Conservation (phyloP, 768 basidiomycete species). For the Mycena leptocephala region DNA sequence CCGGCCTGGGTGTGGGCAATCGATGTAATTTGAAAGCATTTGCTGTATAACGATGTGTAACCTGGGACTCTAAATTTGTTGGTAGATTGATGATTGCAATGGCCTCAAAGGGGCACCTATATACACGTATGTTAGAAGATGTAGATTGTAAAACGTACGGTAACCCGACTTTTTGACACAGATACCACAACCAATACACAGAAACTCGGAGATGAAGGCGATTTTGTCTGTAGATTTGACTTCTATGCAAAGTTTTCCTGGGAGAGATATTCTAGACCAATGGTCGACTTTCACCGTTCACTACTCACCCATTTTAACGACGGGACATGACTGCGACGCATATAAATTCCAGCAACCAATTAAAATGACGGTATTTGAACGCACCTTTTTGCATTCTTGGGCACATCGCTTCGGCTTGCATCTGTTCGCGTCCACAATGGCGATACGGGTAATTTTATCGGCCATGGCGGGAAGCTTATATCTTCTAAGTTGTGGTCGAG, state of each 20-base stretch:
- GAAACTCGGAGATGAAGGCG: slow-evolving; percentile 98
- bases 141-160: slow-evolving; percentile 1
- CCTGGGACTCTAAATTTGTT: slow-evolving; percentile 95
- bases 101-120: slow-evolving; percentile 98
- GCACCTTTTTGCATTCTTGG: slow-evolving; percentile 97
- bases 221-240: slow-evolving; percentile 97
- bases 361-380: slow-evolving; percentile 29
- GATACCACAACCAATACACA: slow-evolving; percentile 99
- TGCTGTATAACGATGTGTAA: slow-evolving; percentile 98
- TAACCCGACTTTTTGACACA: slow-evolving; percentile 96
- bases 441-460: slow-evolving; percentile 98
- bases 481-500: background rate
- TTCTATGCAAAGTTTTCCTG: slow-evolving; percentile 98
- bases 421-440: slow-evolving; percentile 92
- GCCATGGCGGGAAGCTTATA: slow-evolving; percentile 64
- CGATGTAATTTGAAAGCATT: slow-evolving; percentile 99
- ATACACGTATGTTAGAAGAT: background rate
- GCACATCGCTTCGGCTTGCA: slow-evolving; percentile 98
- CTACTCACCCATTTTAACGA: slow-evolving; percentile 93
- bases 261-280: slow-evolving; percentile 4
- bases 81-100: slow-evolving; percentile 99
- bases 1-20: slow-evolving; percentile 95
- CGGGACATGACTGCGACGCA: slow-evolving; percentile 84
- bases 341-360: slow-evolving; percentile 37
- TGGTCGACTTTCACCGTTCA: background rate